Base-by-base conservation (phyloP, 192 early-diverging fungal genomes). In the Coemansia sp. region DNA sequence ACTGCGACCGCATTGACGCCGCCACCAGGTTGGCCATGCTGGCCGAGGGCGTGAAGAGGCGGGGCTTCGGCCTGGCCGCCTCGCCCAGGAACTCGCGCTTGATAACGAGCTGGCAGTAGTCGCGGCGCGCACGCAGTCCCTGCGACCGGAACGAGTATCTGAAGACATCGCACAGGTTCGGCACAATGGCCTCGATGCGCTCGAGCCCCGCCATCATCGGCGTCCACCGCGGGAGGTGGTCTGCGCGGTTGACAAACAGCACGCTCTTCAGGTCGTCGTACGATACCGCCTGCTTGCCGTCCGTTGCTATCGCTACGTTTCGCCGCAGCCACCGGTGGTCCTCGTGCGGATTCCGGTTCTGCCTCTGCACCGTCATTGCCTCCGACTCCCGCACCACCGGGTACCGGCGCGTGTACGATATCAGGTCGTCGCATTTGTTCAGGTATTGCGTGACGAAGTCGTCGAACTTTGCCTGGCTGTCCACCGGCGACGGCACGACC, bases 371-470 rank as follows among this genome's bases (percentile, higher is more conserved):
- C 0, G 63, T 69, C 46, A 71, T 69, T 4, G 13, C 11, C 4
- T 13, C 25, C 10, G 65, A 57, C 38, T 72, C 32, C 55, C 72
- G 68, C 12, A 72, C 64, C 4, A 62, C 42, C 2, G 78, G 78
- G 61, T 75, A 81, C 19, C 78, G 78, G 40, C 62, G 53, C 0
- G 78, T 81, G 64, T 75, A 81, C 16, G 78, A 75, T 5, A 81
- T 59, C 1, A 81, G 55, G 64, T 81, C 78, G 60, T 81, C 78
- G 70, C 78, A 81, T 67, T 81, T 81, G 78, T 81, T 75, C 5
- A 81, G 65, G 42, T 75, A 81, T 50, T 81, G 78, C 37, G 78
- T 81, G 0, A 66, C 44, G 40, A 81, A 72, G 1, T 81, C 78
- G 32, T 81, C 78, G 14, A 81, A 81, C 14, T 42, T 42, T 10